These are phyloP conservation scores for Chlamydomonas sphaeroides DNA, from an alignment of 139 green algal genomes.

Conservation along the genomic window DNA sequence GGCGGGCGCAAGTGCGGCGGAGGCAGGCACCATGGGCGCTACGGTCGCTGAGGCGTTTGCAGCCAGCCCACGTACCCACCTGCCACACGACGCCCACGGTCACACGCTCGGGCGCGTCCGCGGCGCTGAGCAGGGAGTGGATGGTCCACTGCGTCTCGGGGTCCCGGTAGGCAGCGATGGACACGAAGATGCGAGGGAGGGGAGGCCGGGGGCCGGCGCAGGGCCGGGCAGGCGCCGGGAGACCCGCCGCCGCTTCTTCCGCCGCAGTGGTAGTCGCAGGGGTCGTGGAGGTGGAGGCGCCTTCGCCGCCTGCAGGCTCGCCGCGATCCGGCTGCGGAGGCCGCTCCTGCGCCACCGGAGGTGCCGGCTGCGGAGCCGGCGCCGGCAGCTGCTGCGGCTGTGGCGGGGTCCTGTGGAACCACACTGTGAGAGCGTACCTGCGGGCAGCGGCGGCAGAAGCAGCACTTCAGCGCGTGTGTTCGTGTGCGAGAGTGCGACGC, in stretches of 20 bases:
- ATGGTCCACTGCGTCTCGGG: constrained; percentile 76
- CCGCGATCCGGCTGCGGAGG: neutral
- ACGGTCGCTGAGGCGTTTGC: neutral
- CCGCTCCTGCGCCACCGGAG: neutral
- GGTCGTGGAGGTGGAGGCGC: no score
- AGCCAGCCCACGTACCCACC: neutral
- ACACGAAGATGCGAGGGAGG: constrained; percentile 90
- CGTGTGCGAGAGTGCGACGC: no score
- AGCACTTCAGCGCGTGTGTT: neutral
- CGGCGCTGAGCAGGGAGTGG: constrained; percentile 37
- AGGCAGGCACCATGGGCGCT: no score
- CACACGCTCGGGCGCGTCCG: constrained; percentile 68
- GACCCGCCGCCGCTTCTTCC: no score
- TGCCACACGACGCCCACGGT: constrained; percentile 80
- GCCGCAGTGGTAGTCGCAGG: no score
- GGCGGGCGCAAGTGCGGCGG: neutral
- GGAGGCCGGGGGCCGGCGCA: no score
- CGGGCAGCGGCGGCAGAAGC: no score
- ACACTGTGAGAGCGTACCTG: constrained; percentile 71
- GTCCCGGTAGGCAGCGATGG: constrained; percentile 78
- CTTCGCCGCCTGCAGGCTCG: neutral
- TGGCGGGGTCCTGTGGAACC: constrained; percentile 63
- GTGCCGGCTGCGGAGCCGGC: neutral
- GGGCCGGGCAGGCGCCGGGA: neutral
- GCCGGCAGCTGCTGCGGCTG: constrained; percentile 4